Percentiles rank a stretch among this genome's conserved stretches.
Conservation (phyloP, 768 basidiomycete species). For the Tricholoma terreum region DNA sequence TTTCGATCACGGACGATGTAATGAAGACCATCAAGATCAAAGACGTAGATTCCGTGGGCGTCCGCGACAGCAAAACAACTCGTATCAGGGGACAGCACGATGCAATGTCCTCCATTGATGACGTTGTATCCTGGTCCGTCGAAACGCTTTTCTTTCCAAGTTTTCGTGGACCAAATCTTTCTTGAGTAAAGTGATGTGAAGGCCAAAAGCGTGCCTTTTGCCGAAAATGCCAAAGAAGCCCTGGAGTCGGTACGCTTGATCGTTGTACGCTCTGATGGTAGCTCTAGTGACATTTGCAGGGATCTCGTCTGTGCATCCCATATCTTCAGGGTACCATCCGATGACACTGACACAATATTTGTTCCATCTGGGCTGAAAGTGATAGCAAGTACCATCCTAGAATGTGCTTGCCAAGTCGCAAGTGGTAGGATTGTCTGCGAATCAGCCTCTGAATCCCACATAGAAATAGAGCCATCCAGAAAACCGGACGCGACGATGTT, state of each 20-base stretch:
- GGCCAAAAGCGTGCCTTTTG: background rate
- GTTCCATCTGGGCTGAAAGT: background rate
- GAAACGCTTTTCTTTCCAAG: constrained; percentile 1
- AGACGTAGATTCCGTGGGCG: background rate
- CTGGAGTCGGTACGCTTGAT: background rate
- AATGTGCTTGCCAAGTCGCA: background rate
- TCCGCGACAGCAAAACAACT: background rate
- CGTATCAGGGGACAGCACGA: background rate
- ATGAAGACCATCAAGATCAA: constrained; percentile 1
- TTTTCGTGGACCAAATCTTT: background rate
- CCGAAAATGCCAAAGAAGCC: background rate
- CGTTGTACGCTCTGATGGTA: background rate
- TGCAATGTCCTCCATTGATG: background rate
- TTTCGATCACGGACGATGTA: constrained; percentile 1
- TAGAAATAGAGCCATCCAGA: background rate
- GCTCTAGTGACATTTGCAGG: background rate
- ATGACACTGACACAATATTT: background rate
- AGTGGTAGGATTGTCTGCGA: background rate
- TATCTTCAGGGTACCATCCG: background rate
- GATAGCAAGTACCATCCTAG: background rate
- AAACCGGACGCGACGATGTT: background rate
- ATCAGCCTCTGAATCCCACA: background rate
- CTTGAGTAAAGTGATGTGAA: background rate
- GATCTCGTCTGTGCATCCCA: background rate
- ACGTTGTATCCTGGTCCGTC: background rate